phyloP scores from a whole-genome alignment of 1,284 basidiomycete genomes.

The Leccinum subrobustum region DNA sequence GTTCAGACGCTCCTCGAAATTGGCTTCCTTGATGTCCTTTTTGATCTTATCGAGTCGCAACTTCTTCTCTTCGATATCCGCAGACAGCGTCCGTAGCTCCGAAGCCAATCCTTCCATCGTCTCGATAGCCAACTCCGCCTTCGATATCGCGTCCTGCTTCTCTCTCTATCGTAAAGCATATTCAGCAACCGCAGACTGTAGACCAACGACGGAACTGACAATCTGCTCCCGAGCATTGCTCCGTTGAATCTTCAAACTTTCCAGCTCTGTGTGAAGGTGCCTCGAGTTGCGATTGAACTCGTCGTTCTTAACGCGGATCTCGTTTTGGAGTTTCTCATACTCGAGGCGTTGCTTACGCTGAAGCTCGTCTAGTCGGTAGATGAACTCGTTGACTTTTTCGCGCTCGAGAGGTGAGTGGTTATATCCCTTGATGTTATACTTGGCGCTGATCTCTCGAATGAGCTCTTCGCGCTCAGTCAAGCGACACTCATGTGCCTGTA shows the following conservation, averaged over 20 bases:
- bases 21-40: conserved; percentile 55
- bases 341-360: conserved; percentile 55
- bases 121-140: conserved; percentile 56
- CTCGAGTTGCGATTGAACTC: conserved; percentile 58
- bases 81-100: conserved; percentile 56
- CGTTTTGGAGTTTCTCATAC: conserved; percentile 62
- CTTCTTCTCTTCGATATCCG: conserved; percentile 70
- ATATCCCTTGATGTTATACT: conserved; percentile 75
- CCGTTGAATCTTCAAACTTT: conserved; percentile 52
- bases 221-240: conserved; percentile 58
- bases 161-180: conserved; percentile 40
- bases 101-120: conserved; percentile 53
- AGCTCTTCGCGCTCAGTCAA: conserved; percentile 71
- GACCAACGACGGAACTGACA: conserved; percentile 39
- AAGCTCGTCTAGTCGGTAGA: conserved; percentile 56
- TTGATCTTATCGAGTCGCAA: conserved; percentile 57
- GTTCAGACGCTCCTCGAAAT: conserved; percentile 70
- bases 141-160: conserved; percentile 50
- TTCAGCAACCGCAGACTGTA: conserved; percentile 4
- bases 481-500: conserved; percentile 77
- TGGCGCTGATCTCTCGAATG: conserved; percentile 69
- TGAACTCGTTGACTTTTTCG: conserved; percentile 71
- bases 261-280: conserved; percentile 52
- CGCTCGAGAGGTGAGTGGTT: conserved; percentile 63
- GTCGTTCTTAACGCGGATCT: conserved; percentile 52